These are phyloP conservation scores for Exserohilum rostratum DNA, from an alignment of 2,329 filamentous ascomycete species.

Conservation along the genomic window DNA sequence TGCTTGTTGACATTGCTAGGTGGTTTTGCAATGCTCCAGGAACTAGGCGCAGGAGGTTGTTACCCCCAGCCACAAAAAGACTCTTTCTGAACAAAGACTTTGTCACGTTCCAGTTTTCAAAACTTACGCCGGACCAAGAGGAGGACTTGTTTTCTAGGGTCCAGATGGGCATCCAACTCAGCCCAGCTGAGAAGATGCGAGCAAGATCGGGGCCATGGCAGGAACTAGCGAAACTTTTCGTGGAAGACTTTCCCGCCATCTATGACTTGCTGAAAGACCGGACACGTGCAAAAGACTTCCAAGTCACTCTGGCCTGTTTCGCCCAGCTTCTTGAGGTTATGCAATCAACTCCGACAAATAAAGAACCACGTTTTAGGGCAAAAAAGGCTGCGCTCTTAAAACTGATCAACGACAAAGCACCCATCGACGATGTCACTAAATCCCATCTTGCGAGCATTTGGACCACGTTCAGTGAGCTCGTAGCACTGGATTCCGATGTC, in stretches of 20 bases:
- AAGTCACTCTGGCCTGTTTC: constrained; percentile 43
- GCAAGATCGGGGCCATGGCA: constrained; percentile 56
- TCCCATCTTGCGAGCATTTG: constrained; percentile 44
- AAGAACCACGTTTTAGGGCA: constrained; percentile 33
- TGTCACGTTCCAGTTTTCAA: constrained; percentile 52
- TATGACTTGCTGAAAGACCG: constrained; percentile 38
- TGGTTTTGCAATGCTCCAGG: constrained; percentile 29
- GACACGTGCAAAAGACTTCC: constrained; percentile 42
- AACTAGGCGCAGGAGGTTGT: constrained; percentile 32
- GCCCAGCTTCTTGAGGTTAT: constrained; percentile 47
- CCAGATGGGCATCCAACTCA: constrained; percentile 54
- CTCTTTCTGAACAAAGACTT: constrained; percentile 51
- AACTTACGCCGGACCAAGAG: constrained; percentile 51
- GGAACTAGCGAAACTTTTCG: constrained; percentile 50
- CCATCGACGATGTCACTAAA: constrained; percentile 37
- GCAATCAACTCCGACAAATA: constrained; percentile 30
- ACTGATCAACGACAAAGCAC: constrained; percentile 34
- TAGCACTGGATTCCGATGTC: constrained; percentile 30
- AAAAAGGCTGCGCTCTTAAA: constrained; percentile 26
- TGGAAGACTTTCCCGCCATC: constrained; percentile 51
- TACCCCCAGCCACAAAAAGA: constrained; percentile 45
- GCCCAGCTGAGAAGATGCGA: constrained; percentile 54
- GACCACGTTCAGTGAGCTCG: constrained; percentile 37
- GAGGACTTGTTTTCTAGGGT: constrained; percentile 58
- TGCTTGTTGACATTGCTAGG: constrained; percentile 22